Base-by-base conservation (phyloP, 805 yeast genomes). In the Ogataea polymorpha region DNA sequence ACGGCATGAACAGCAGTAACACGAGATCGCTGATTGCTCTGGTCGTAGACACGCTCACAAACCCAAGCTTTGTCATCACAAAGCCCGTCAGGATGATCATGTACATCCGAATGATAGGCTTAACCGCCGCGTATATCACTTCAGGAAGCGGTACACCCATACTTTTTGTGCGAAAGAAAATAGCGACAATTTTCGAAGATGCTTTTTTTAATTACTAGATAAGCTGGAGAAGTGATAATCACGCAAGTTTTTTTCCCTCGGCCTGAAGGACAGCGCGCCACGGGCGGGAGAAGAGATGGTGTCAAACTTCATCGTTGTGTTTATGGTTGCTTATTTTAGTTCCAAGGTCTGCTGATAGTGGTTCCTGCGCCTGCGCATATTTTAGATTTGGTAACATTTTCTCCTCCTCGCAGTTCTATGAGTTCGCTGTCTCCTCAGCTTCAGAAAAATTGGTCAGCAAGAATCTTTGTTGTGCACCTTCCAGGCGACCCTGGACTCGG, bases 31-130 rank as follows among this genome's bases (percentile, higher is more conserved):
- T 77, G 16, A 85, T 67, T 24, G 80, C 80, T 56, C 79, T 60
- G 4, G 77, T 69, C 1, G 88, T 80, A 17, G 81, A 73, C 2
- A 80, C 86, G 2, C 81, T 68, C 11, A 85, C 58, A 35, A 83
- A 69, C 41, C 83, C 80, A 46, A 62, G 53, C 42, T 70, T 71
- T 1, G 91, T 83, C 12, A 85, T 60, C 17, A 63, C 58, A 52
- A 72, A 81, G 17, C 93, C 95, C n/a, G 80, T 59, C 12, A 72
- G 77, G 4, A 85, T 78, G 54, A 85, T 82, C 59, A 83, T 62
- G 56, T 85, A 85, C 59, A 85, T 81, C 59, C 85, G 79, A 55
- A 84, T 71, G 48, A 85, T 82, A 12, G 93, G 93, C 62, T 82
- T 83, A 20, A 83, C 87, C 1, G 91, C 69, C 6, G 83, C 51